Conservation (phyloP, 192 early-diverging fungal genomes). For the Coemansia sp. region DNA sequence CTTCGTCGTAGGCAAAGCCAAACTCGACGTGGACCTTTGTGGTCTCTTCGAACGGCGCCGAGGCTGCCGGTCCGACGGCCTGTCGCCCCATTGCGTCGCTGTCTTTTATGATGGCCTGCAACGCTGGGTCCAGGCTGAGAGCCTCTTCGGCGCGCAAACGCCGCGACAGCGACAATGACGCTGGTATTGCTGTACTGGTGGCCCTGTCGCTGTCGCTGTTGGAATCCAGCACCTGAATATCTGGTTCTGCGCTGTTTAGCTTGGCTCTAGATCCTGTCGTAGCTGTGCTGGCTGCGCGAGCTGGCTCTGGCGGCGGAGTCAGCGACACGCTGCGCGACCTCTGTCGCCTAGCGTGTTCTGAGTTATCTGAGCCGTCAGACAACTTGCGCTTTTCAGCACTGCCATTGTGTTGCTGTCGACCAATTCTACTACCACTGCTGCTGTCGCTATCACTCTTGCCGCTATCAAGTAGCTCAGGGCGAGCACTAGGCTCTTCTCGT, state of each 20-base stretch:
- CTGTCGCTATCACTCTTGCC: not conserved
- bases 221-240: constrained; percentile 10
- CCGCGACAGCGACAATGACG: not conserved
- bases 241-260: not conserved
- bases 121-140: constrained; percentile 48
- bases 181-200: not conserved
- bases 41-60: not conserved
- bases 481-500: not conserved
- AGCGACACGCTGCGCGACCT: constrained; percentile 30
- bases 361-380: not conserved
- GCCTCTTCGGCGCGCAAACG: not conserved
- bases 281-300: not conserved
- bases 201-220: constrained; percentile 7
- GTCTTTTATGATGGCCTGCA: constrained; percentile 24
- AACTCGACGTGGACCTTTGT: constrained; percentile 41
- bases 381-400: not conserved
- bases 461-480: not conserved
- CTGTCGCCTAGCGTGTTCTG: constrained; percentile 15
- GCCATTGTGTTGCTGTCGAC: not conserved
- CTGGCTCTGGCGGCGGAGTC: constrained; percentile 34
- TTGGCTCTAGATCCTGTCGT: no score
- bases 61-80: not conserved
- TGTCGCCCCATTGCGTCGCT: not conserved
- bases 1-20: constrained; percentile 23
- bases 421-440: not conserved